Evolutionary conservation across 352 stramenopile genomes (phyloP).

Genomic region (Phytophthora cryptogea): DNA sequence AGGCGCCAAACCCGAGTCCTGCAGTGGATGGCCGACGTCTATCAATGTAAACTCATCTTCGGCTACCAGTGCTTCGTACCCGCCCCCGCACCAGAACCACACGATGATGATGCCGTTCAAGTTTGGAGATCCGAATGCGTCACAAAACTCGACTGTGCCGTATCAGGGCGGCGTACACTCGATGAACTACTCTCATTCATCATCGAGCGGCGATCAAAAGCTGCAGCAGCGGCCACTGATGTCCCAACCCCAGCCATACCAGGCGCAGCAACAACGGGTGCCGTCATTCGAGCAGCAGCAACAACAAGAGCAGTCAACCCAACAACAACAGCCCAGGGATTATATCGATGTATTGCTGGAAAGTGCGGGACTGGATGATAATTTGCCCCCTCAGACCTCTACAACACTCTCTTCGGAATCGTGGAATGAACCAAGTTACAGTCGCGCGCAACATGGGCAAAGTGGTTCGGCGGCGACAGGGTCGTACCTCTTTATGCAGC

Average conservation of each 20-base stretch:
- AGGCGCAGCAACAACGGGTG: slow-evolving; percentile 28
- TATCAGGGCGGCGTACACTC: slow-evolving; percentile 26
- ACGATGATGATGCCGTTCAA: slow-evolving; percentile 47
- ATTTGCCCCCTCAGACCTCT: slow-evolving; percentile 39
- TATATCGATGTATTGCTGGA: slow-evolving; percentile 69
- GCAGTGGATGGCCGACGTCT: slow-evolving; percentile 19
- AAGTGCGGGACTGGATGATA: slow-evolving; percentile 57
- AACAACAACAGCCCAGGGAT: slow-evolving; percentile 36
- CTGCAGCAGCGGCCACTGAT: slow-evolving; percentile 19
- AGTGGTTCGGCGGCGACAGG: slow-evolving; percentile 7
- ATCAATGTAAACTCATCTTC: slow-evolving; percentile 20
- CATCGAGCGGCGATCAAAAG: slow-evolving; percentile 16
- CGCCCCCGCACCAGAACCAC: slow-evolving; percentile 17
- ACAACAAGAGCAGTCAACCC: slow-evolving; percentile 23
- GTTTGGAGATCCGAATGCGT: slow-evolving; percentile 29
- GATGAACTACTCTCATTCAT: slow-evolving; percentile 33
- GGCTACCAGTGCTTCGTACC: slow-evolving; percentile 12
- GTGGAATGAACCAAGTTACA: slow-evolving; percentile 31
- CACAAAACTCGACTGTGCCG: slow-evolving; percentile 5
- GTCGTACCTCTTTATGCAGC: slow-evolving; percentile 32
- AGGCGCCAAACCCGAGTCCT: slow-evolving; percentile 20
- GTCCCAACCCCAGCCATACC: slow-evolving; percentile 29
- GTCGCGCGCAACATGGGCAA: slow-evolving; percentile 18
- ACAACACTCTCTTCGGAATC: slow-evolving; percentile 27
- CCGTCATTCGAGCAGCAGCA: slow-evolving; percentile 27